phyloP scores from a whole-genome alignment of 345 rosid genomes.

The Eucalyptus caleyi region DNA sequence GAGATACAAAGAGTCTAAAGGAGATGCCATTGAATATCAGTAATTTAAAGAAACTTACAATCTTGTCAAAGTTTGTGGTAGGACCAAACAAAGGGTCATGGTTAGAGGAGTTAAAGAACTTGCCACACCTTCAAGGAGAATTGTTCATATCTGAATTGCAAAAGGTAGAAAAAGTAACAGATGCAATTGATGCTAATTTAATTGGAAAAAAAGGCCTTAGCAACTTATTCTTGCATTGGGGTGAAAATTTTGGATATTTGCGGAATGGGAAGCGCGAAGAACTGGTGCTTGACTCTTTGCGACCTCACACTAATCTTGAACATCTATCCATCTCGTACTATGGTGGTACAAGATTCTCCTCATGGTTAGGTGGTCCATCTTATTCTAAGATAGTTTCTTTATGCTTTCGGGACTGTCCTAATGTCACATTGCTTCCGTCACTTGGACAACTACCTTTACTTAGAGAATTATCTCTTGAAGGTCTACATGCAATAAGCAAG shows the following conservation, averaged over 20 bases:
- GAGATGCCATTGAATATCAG: not conserved
- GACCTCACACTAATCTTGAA: not conserved
- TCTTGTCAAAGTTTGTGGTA: not conserved
- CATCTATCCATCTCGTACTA: not conserved
- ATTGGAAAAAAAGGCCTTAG: not conserved
- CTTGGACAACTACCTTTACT: not conserved
- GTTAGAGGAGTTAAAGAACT: not conserved
- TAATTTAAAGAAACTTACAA: not conserved
- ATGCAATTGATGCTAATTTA: not conserved
- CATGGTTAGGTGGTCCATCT: not conserved
- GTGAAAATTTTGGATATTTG: not conserved
- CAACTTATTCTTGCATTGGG: not conserved
- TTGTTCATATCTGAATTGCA: not conserved
- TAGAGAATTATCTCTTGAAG: not conserved
- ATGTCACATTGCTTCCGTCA: not conserved
- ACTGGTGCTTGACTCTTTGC: rapidly evolving
- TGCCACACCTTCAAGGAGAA: not conserved
- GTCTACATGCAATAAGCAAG: too few species aligned
- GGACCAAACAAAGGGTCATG: not conserved
- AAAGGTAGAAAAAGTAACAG: not conserved
- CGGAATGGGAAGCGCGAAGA: rapidly evolving
- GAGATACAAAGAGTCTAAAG: not conserved
- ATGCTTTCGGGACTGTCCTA: not conserved
- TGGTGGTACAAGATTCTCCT: not conserved
- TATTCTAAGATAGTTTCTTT: not conserved